Base-by-base conservation (phyloP, 2,329 filamentous ascomycete species). In the Trichoderma sp. region DNA sequence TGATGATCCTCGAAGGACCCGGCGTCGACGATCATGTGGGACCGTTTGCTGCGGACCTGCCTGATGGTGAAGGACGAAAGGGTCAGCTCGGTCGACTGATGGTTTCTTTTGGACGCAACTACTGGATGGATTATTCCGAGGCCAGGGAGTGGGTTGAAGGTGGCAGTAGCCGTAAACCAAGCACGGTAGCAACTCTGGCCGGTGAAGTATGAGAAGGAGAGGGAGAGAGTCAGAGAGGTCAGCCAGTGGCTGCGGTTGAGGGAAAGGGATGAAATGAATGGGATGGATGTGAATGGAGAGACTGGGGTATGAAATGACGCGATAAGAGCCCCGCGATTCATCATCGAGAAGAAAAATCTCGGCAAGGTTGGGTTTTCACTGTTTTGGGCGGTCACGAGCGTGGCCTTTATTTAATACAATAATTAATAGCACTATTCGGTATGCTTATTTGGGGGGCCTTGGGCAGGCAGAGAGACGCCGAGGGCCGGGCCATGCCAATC, bases 81-180 rank as follows among this genome's bases (percentile, higher is more conserved):
- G 94, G 93, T 37, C 89, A 87, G 73, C 75, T 96, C 12, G 94
- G 93, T n/a, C 86, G 94, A 61, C 76, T 86, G 35, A 92, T 97
- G 91, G 84, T 97, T 32, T 85, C 84, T 10, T 83, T 92, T 27
- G 91, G 91, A 45, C 87, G 86, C 71, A 84, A 84, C 67, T 97
- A 96, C 81, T 97, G 94, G 93, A 82, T 97, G 17, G 91, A 91
- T 69, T 87, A 87, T 64, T 80, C 87, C 67, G 87, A 86, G 68
- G 83, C 87, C 70, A 85, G 89, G 58, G 88, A 89, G 69, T 95
- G 92, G 92, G 85, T 89, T 74, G 84, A 86, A 56, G 86, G 84
- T 9, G 86, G 84, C 10, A 82, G 89, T 64, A 77, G 71, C 83
- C 70, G 86, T 69, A 87, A 88, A 74, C 88, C 91, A 77, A 86